Evolutionary conservation across 352 stramenopile genomes (phyloP), one percentile per base, ranked within the genome.

Genomic region (Aphanomyces stellatus): DNA sequence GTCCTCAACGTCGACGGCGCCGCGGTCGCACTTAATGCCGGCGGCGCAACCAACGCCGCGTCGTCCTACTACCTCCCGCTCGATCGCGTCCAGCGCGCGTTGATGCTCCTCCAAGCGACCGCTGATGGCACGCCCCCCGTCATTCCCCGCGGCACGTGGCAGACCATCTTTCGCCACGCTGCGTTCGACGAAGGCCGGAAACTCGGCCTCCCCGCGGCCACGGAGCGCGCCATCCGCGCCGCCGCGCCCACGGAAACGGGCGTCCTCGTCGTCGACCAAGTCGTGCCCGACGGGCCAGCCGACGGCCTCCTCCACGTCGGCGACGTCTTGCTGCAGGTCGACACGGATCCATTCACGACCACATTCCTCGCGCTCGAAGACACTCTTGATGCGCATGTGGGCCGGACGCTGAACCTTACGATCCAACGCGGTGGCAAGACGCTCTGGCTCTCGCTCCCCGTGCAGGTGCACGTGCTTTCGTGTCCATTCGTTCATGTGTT

Each of bases 41-140:
- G 91, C 37, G 91, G 87, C 17, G 80, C 79, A 15, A 95, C 88
- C 62, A 90, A 90, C 42, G 78, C 91, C 0, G 88, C 88, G 0
- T 93, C 88, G 17, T 93, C 87, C 5, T 97, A 95, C 64, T 97
- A 97, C 67, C 64, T 97, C n/a, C 90, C 90, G 15, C 64, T 97
- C 11, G 80, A 95, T 48, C 87, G 86, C 28, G 81, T 95, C n/a
- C 81, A 92, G 57, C 76, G 88, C 0, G 90, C 90, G 3, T 78
- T 97, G 1, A 48, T 72, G 22, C 72, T 80, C 7, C 80, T 96
- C 53, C 81, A 90, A 51, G 55, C 64, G 15, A 56, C 11, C 61
- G n/a, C n/a, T n/a, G n/a, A n/a, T n/a, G n/a, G n/a, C n/a, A n/a
- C n/a, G n/a, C 78, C 91, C 31, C 19, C 55, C 10, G 41, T 68